phyloP scores from a whole-genome alignment of 1,284 basidiomycete species.

The Leucoagaricus sp. region DNA sequence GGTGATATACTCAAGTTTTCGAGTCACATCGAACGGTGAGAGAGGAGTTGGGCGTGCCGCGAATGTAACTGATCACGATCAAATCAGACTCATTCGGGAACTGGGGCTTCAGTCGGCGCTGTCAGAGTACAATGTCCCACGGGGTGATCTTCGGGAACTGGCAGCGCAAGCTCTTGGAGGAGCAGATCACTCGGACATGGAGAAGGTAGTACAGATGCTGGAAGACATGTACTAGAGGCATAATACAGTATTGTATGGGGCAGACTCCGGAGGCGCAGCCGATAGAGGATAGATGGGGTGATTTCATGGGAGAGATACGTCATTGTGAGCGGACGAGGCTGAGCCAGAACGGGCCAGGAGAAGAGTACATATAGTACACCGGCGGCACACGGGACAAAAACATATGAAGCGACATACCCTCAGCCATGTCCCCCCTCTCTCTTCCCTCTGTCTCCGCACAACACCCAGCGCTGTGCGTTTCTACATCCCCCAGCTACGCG shows the following conservation, averaged over 20 bases:
- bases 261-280: background rate
- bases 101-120: slow-evolving; percentile 61
- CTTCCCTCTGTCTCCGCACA: background rate
- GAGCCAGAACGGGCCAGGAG: slow-evolving; percentile 1
- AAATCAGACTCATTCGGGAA: slow-evolving; percentile 49
- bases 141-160: slow-evolving; percentile 50
- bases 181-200: slow-evolving; percentile 36
- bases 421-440: background rate
- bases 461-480: slow-evolving; percentile 6
- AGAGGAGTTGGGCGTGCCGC: slow-evolving; percentile 1
- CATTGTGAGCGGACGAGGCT: slow-evolving; percentile 3
- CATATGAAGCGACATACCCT: slow-evolving; percentile 7
- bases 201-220: slow-evolving; percentile 46
- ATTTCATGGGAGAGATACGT: slow-evolving; percentile 5
- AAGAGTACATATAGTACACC: slow-evolving; percentile 1
- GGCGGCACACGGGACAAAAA: background rate
- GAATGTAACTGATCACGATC: background rate
- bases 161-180: slow-evolving; percentile 49
- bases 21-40: slow-evolving; percentile 54
- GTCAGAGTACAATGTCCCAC: slow-evolving; percentile 60
- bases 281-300: background rate
- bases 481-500: background rate
- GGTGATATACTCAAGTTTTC: slow-evolving; percentile 59
- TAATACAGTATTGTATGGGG: background rate
- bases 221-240: slow-evolving; percentile 42